These are phyloP conservation scores for Termitomyces sp. DNA, from an alignment of 768 basidiomycete genomes.

Conservation along the genomic window DNA sequence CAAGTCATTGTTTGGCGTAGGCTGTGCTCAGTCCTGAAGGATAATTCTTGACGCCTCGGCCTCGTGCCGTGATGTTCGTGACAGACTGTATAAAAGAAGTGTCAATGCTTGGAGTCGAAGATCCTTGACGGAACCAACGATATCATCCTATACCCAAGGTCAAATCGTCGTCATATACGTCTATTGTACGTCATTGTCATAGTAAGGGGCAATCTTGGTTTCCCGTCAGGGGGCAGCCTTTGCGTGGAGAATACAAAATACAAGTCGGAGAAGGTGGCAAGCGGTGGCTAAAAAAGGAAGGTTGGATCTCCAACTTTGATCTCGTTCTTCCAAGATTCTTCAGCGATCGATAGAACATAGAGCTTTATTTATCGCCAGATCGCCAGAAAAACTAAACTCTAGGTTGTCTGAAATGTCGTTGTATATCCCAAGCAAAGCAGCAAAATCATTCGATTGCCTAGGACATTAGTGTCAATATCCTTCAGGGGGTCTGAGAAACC, in stretches of 20 bases:
- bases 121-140: too few species aligned
- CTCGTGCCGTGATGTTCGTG: neutral
- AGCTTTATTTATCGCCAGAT: neutral
- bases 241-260: neutral
- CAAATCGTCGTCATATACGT: neutral
- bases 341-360: neutral
- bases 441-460: neutral
- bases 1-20: neutral
- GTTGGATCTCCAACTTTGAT: neutral
- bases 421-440: neutral
- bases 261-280: neutral
- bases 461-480: too few species aligned
- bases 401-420: neutral
- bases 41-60: neutral
- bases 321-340: neutral
- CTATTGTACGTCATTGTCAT: neutral
- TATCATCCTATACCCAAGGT: too few species aligned
- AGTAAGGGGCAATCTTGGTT: too few species aligned
- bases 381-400: neutral
- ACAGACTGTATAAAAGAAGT: neutral
- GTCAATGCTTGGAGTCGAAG: neutral
- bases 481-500: neutral
- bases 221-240: neutral
- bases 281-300: neutral
- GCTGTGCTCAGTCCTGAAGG: neutral